Conservation (phyloP, 2,329 filamentous ascomycete genomes). For the Alternaria brassicae region DNA sequence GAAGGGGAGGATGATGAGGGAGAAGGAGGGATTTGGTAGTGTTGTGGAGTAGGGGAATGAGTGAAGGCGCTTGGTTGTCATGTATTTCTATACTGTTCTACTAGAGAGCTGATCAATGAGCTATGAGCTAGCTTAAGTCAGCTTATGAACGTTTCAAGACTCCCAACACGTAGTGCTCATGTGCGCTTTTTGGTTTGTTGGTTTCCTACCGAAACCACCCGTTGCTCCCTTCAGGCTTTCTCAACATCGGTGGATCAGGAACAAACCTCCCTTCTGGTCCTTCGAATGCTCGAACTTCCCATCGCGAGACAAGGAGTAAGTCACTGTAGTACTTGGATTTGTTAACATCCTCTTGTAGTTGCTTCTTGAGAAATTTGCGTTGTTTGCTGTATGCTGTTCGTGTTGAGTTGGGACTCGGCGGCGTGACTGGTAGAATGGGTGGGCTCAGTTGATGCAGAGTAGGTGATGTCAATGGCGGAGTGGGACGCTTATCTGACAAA, state of each 20-base stretch:
- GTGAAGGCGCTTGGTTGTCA: too few species aligned
- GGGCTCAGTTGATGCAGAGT: neutral
- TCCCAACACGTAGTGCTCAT: too few species aligned
- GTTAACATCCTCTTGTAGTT: neutral
- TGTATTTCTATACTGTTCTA: too few species aligned
- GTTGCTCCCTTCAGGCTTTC: neutral
- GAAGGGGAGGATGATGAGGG: constrained; percentile 61
- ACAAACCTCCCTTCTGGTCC: neutral
- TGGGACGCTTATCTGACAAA: neutral
- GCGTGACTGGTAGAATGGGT: accelerated
- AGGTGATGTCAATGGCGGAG: neutral
- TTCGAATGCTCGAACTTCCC: neutral
- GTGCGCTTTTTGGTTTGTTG: neutral
- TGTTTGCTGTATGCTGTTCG: neutral
- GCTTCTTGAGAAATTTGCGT: neutral
- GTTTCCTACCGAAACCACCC: neutral
- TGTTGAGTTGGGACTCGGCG: neutral
- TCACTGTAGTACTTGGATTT: neutral
- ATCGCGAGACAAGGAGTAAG: neutral
- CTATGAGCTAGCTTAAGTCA: too few species aligned
- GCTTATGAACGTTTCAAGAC: neutral
- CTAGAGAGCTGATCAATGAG: too few species aligned
- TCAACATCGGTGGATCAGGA: neutral
- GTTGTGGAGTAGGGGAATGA: neutral
- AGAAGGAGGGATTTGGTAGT: constrained; percentile 30